Evolutionary conservation across 352 stramenopile species (phyloP).

Genomic region (Aphanomyces cochlioides): DNA sequence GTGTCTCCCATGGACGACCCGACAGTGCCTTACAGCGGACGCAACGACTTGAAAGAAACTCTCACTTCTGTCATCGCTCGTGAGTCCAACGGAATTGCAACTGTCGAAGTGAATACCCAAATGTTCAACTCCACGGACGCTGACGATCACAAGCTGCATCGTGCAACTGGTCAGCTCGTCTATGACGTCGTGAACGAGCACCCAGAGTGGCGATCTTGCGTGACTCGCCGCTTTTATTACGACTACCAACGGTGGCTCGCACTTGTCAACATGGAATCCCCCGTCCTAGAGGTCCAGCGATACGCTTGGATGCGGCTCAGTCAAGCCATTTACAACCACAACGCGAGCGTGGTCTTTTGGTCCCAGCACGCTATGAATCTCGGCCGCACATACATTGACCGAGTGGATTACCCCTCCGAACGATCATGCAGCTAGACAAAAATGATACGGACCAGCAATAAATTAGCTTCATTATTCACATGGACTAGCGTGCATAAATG

Average conservation of each 20-base stretch:
- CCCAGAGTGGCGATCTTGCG: not conserved
- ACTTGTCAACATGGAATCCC: not conserved
- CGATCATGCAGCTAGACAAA: too few species aligned
- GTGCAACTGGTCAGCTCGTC: not conserved
- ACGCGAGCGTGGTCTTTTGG: constrained; percentile 4
- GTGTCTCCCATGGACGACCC: constrained; percentile 1
- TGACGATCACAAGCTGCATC: constrained; percentile 11
- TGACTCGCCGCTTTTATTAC: constrained; percentile 12
- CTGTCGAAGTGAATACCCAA: constrained; percentile 12
- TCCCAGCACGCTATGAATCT: constrained; percentile 13
- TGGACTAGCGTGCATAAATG: too few species aligned
- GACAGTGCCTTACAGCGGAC: not conserved
- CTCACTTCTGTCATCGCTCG: not conserved
- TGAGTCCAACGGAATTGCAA: constrained; percentile 8
- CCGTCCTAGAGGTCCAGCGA: not conserved
- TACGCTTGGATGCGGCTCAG: constrained; percentile 8
- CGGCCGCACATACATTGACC: constrained; percentile 14
- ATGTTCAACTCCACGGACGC: not conserved
- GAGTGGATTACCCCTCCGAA: not conserved
- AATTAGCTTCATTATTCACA: too few species aligned
- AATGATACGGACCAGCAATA: too few species aligned
- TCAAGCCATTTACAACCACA: not conserved
- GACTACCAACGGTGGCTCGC: constrained; percentile 19
- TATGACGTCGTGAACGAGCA: not conserved
- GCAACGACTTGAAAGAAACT: not conserved